Evolutionary conservation across 441 rosid genomes (phyloP), one percentile per base, ranked within the genome.

Genomic region (Gossypium schwendimanii): DNA sequence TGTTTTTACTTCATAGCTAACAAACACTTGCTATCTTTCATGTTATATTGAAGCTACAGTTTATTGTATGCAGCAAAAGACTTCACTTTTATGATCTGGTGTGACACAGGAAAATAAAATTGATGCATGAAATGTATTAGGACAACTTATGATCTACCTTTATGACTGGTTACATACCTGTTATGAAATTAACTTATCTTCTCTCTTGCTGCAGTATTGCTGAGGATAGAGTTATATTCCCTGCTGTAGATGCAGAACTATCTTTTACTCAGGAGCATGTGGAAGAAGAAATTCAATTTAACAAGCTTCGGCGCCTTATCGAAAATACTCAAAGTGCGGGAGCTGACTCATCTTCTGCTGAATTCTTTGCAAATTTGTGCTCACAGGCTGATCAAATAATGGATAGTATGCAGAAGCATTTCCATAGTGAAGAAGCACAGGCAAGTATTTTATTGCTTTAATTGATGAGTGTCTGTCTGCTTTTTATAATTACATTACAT

Each of bases 221-320:
- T 8, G 96, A 88, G 85, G 96, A 90, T 81, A 86, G 83, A 75
- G 86, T 90, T 67, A 88, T 90, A 82, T 88, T 90, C 81, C 96
- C 96, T 80, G 91, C 91, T 59, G 89, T 90, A 81, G 96, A 88
- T 81, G 83, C 76, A 23, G 87, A 88, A 75, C 77, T 90, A 45
- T 87, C 89, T 68, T 90, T 87, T 72, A 79, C 77, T 66, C 90
- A 90, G 71, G 96, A 88, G 84, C 96, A 88, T 74, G 88, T 83
- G 5, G 93, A 88, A 78, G 96, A 86, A 78, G 84, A 88, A 78
- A 79, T 78, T 68, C 90, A 86, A 62, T 87, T 87, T 78, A 84
- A 86, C 79, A 79, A 76, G 73, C 88, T 90, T 23, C 81, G 91
- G 64, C 72, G 84, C 79, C 82, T 88, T 63, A 86, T 90, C 1